phyloP scores from a whole-genome alignment of 768 basidiomycete species.

The Russula sp. region DNA sequence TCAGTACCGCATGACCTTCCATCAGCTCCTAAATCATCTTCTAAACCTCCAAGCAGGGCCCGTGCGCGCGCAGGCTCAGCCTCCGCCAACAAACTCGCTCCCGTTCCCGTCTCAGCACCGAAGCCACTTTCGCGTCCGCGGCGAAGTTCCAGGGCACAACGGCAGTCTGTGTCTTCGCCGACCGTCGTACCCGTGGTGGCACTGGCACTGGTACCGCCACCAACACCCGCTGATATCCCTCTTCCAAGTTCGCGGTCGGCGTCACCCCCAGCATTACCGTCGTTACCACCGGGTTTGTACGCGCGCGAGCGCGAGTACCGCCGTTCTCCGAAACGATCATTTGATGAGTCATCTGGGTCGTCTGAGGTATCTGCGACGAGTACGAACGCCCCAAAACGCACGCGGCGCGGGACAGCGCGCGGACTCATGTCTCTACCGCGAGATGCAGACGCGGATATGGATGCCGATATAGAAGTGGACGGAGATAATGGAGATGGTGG shows the following conservation, averaged over 20 bases:
- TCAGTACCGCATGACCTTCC: constrained; percentile 36
- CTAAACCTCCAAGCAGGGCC: constrained; percentile 34
- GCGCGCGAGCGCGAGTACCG: constrained; percentile 39
- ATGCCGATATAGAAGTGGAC: constrained; percentile 37
- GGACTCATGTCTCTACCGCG: constrained; percentile 13
- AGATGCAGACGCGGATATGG: constrained; percentile 33
- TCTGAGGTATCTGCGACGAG: constrained; percentile 36
- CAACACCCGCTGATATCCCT: constrained; percentile 39
- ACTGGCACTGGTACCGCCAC: constrained; percentile 30
- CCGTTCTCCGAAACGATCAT: constrained; percentile 56
- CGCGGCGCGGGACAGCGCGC: constrained; percentile 28
- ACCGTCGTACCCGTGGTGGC: constrained; percentile 12
- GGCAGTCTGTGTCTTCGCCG: constrained; percentile 12
- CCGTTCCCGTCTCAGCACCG: constrained; percentile 24
- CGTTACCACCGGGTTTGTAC: constrained; percentile 33
- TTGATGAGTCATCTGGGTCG: constrained; percentile 54
- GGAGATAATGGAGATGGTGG: constrained; percentile 30
- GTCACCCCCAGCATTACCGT: constrained; percentile 35
- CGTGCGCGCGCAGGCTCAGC: constrained; percentile 23
- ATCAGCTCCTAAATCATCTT: constrained; percentile 34
- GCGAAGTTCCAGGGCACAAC: constrained; percentile 18
- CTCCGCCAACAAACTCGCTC: constrained; percentile 26
- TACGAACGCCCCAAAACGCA: constrained; percentile 35
- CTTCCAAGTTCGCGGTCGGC: constrained; percentile 40
- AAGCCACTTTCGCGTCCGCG: constrained; percentile 25